Conservation (phyloP, 2,329 filamentous ascomycete genomes). For the Colletotrichum agaves region DNA sequence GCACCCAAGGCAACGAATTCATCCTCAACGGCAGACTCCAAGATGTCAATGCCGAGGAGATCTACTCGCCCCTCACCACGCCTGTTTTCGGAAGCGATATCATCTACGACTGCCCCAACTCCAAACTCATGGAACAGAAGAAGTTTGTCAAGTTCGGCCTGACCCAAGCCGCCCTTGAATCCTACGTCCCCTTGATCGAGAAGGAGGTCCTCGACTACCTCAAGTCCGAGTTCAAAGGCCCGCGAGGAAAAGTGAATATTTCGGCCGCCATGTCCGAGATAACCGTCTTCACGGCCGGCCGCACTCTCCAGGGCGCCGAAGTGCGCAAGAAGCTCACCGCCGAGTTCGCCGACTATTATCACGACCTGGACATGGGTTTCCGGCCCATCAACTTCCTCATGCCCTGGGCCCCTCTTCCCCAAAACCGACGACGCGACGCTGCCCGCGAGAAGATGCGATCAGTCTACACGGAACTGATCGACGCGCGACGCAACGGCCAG, state of each 20-base stretch:
- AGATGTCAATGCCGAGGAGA: slow-evolving; percentile 90
- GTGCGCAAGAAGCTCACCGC: slow-evolving; percentile 80
- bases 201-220: slow-evolving; percentile 79
- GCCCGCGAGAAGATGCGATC: slow-evolving; percentile 70
- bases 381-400: slow-evolving; percentile 90
- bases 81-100: slow-evolving; percentile 85
- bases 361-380: slow-evolving; percentile 92
- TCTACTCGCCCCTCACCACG: slow-evolving; percentile 81
- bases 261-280: slow-evolving; percentile 83
- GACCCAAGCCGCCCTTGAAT: slow-evolving; percentile 77
- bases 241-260: slow-evolving; percentile 78
- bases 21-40: slow-evolving; percentile 91
- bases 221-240: slow-evolving; percentile 76
- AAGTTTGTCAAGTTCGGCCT: slow-evolving; percentile 90
- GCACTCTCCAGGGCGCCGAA: slow-evolving; percentile 87
- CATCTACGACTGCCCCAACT: slow-evolving; percentile 90
- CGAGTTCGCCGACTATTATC: slow-evolving; percentile 83
- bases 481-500: slow-evolving; percentile 75
- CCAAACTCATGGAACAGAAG: slow-evolving; percentile 96
- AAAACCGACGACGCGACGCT: slow-evolving; percentile 62
- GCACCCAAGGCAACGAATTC: slow-evolving; percentile 87
- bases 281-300: slow-evolving; percentile 89
- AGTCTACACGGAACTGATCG: slow-evolving; percentile 88
- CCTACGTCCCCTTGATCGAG: slow-evolving; percentile 82
- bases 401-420: slow-evolving; percentile 88